Conservation (phyloP, 1,284 basidiomycete genomes). For the Ustilago curta region DNA sequence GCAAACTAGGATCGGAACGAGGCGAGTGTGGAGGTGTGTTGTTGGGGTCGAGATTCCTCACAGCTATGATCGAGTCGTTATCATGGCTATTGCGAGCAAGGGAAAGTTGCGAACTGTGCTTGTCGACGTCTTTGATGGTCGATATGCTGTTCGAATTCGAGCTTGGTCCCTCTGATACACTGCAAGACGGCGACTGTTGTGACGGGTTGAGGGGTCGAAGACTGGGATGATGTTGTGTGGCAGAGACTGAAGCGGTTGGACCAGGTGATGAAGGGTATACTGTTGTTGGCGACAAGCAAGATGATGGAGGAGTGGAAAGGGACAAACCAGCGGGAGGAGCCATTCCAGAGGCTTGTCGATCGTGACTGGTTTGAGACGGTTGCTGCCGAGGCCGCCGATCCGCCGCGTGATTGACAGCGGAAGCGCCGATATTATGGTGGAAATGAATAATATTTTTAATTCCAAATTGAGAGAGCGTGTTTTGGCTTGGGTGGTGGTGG, state of each 20-base stretch:
- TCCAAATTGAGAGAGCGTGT: no score
- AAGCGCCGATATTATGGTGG: no score
- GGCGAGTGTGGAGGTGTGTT: neutral
- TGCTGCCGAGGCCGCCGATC: conserved; percentile 1
- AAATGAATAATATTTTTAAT: no score
- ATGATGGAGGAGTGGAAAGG: neutral
- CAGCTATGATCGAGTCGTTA: conserved; percentile 36
- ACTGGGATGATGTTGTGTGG: conserved; percentile 20
- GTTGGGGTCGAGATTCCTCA: conserved; percentile 35
- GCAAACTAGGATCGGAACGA: neutral
- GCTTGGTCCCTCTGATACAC: neutral
- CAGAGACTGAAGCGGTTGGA: conserved; percentile 9
- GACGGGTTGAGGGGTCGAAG: conserved; percentile 2
- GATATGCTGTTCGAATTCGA: neutral
- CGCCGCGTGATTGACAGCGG: no score
- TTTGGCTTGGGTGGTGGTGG: no score
- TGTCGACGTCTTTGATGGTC: neutral
- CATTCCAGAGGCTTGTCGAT: conserved; percentile 5
- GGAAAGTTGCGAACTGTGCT: neutral
- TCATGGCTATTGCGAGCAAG: conserved; percentile 25
- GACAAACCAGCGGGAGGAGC: neutral
- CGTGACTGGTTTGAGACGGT: neutral
- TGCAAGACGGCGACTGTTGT: neutral
- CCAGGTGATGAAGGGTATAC: neutral
- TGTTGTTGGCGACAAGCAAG: neutral